Percentiles rank a stretch among this genome's conserved stretches.
These are phyloP conservation scores for Gaeumannomyces tritici DNA, from an alignment of 2,329 filamentous ascomycete genomes.

Conservation along the genomic window DNA sequence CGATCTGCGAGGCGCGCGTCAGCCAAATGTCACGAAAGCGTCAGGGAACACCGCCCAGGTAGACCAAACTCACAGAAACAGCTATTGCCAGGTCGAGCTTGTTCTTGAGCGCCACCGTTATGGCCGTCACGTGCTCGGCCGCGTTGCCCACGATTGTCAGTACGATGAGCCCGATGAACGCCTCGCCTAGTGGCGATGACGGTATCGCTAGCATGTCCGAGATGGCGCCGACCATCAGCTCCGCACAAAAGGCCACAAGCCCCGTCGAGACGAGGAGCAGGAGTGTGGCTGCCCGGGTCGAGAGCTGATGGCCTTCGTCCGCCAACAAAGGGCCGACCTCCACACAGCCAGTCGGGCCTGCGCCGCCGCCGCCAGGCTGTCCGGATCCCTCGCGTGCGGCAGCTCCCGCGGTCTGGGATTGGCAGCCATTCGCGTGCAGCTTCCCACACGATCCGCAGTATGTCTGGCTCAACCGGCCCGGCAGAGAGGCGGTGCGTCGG, in stretches of 20 bases:
- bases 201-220: slow-evolving; percentile 44
- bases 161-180: slow-evolving; percentile 63
- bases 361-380: no score
- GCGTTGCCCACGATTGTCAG: slow-evolving; percentile 66
- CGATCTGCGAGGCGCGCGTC: slow-evolving; percentile 25
- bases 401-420: no score
- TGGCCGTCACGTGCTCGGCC: slow-evolving; percentile 62
- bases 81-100: slow-evolving; percentile 70
- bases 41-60: no score
- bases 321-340: no score
- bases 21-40: background rate
- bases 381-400: no score
- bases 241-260: slow-evolving; percentile 58
- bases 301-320: slow-evolving; percentile 36
- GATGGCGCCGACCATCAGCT: slow-evolving; percentile 62
- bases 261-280: slow-evolving; percentile 54
- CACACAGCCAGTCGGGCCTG: no score
- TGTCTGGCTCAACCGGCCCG: slow-evolving; percentile 51
- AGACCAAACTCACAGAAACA: slow-evolving; percentile 37
- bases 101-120: slow-evolving; percentile 63
- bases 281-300: slow-evolving; percentile 47
- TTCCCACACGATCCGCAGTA: background rate
- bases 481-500: slow-evolving; percentile 64
- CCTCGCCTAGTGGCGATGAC: slow-evolving; percentile 39
- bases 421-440: background rate